Percentiles rank a stretch among this genome's conserved stretches.
phyloP scores from a whole-genome alignment of 176 grass and related monocot species.

The Themeda triandra region DNA sequence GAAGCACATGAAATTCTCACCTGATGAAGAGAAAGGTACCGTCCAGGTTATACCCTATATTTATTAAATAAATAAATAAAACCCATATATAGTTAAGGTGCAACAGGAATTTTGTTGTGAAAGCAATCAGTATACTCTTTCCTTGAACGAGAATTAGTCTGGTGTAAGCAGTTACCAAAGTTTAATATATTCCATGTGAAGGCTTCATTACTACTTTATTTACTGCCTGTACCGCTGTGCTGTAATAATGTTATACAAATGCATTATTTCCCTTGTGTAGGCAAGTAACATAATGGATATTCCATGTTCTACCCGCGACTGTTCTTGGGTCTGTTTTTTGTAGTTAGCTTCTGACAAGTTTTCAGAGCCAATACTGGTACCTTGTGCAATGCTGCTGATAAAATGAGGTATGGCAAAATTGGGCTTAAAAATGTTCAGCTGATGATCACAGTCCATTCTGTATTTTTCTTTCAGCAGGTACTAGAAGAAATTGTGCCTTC shows the following conservation, averaged over 20 bases:
- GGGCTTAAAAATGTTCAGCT: constrained; percentile 44
- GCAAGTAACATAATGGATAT: background rate
- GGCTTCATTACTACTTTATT: background rate
- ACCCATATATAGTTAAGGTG: background rate
- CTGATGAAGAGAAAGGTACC: background rate
- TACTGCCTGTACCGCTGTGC: background rate
- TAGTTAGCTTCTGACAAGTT: background rate
- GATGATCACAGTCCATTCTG: constrained; percentile 39
- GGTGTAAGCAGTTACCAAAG: background rate
- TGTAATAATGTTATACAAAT: constrained; percentile 24
- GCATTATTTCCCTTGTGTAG: constrained; percentile 2
- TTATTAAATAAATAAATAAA: too few relatives aligned
- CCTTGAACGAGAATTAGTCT: constrained; percentile 41
- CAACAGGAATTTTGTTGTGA: background rate
- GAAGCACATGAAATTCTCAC: background rate
- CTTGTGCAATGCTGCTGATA: constrained; percentile 27
- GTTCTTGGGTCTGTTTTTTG: background rate
- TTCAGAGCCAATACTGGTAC: background rate
- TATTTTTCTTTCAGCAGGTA: constrained; percentile 43
- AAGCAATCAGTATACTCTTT: constrained; percentile 26
- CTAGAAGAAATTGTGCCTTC: background rate
- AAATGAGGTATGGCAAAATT: constrained; percentile 52
- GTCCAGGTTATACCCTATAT: too few relatives aligned
- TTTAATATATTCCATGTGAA: background rate
- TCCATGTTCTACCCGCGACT: too few relatives aligned